A percentile compares a stretch with the other conserved stretches of the same genome.
phyloP scores from a whole-genome alignment of 129 eudicot species.

The Chrysanthemum makinoi region DNA sequence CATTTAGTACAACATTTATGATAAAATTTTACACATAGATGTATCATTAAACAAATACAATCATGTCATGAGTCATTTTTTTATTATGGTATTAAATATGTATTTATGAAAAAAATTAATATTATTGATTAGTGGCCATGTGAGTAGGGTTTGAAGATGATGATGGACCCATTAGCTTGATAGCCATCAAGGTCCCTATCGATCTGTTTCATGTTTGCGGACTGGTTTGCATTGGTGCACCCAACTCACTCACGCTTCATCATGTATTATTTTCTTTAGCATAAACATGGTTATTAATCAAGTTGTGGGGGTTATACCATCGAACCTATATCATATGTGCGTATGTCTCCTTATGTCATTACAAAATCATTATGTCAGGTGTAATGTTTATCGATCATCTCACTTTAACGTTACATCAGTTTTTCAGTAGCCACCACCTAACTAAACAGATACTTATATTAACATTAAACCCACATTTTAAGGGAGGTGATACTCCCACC shows the following conservation, averaged over 20 bases:
- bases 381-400: too few relatives aligned
- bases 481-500: too few relatives aligned
- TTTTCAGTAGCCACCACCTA: too few relatives aligned
- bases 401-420: too few relatives aligned
- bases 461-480: too few relatives aligned
- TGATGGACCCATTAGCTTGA: slow-evolving; percentile 34
- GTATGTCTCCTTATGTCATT: slow-evolving; percentile 27
- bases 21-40: not conserved
- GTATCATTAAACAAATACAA: slow-evolving; percentile 1
- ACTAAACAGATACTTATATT: too few relatives aligned
- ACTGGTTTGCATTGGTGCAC: slow-evolving; percentile 39
- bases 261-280: slow-evolving; percentile 21
- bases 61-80: not conserved
- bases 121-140: slow-evolving; percentile 36
- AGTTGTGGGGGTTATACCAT: slow-evolving; percentile 23
- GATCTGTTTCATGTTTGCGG: slow-evolving; percentile 32
- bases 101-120: slow-evolving; percentile 18
- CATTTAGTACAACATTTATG: not conserved
- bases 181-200: slow-evolving; percentile 33
- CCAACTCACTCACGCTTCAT: slow-evolving; percentile 37
- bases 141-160: slow-evolving; percentile 32
- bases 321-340: slow-evolving; percentile 19
- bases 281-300: slow-evolving; percentile 25
- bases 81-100: slow-evolving; percentile 6
- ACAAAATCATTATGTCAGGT: slow-evolving; percentile 6